These are phyloP conservation scores for Boletus edulis DNA, from an alignment of 768 basidiomycete genomes.

Conservation along the genomic window DNA sequence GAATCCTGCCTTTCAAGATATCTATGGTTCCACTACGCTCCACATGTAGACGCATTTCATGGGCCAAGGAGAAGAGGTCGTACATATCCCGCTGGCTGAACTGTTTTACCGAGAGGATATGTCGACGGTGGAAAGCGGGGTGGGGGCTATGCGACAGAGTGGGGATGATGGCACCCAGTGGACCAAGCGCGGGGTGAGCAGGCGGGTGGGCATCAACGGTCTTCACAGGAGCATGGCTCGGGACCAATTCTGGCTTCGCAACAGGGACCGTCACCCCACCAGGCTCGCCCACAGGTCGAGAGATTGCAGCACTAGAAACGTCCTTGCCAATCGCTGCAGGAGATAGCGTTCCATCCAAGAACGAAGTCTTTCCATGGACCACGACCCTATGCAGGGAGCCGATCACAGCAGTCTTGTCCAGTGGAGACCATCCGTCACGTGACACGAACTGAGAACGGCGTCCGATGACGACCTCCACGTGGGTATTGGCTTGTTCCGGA, in stretches of 20 bases:
- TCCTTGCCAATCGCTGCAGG: conserved; percentile 63
- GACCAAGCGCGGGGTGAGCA: conserved; percentile 3
- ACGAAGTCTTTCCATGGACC: conserved; percentile 83
- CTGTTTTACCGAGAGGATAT: conserved; percentile 93
- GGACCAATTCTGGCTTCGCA: conserved; percentile 27
- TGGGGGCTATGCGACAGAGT: conserved; percentile 44
- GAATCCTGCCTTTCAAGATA: conserved; percentile 84
- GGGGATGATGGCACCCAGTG: conserved; percentile 16
- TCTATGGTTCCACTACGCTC: conserved; percentile 89
- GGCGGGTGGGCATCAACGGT: conserved; percentile 23
- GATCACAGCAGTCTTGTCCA: conserved; percentile 57
- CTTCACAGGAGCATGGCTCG: conserved; percentile 34
- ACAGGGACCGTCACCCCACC: conserved; percentile 19
- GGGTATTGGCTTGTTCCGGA: conserved; percentile 81
- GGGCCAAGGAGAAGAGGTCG: conserved; percentile 89
- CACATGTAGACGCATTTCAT: conserved; percentile 96
- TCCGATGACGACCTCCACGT: conserved; percentile 90
- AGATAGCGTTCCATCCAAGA: conserved; percentile 79
- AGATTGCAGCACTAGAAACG: conserved; percentile 60
- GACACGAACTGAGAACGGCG: conserved; percentile 59
- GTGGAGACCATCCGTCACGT: conserved; percentile 76
- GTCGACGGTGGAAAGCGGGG: conserved; percentile 88
- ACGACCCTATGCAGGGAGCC: conserved; percentile 90
- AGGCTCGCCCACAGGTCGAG: conserved; percentile 36
- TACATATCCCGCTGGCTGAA: conserved; percentile 88